Base-by-base conservation (phyloP, 345 rosid genomes). In the Mallotus nudiflorus region DNA sequence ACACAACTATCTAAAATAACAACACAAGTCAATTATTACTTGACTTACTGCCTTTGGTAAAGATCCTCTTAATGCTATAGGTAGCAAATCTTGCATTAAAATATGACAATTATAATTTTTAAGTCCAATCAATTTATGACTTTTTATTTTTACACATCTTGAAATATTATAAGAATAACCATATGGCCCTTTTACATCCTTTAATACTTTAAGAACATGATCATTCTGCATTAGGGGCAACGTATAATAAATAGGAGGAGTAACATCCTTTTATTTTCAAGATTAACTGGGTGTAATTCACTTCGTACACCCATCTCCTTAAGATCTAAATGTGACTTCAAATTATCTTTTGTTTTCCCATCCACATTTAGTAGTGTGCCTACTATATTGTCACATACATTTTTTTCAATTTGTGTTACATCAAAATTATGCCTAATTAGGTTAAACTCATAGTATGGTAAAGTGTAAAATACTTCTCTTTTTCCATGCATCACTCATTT, bases 391-490 rank as follows among this genome's bases (percentile, higher is more conserved):
- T n/a, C n/a, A 5, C 63, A n/a, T 3, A 55, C 16, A 0, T 0
- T 14, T 9, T 35, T 54, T 28, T 46, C n/a, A n/a, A n/a, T n/a
- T n/a, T n/a, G n/a, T n/a, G n/a, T n/a, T n/a, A n/a, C n/a, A n/a
- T n/a, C n/a, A n/a, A 69, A n/a, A 20, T 72, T 65, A 2, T 58
- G 67, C 1, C 15, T 25, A 7, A 58, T 0, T 11, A 48, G 6
- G 19, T 31, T 48, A 24, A 10, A 7, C 19, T 48, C 15, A 44
- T 9, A 67, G 62, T 74, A 67, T 11, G 62, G 68, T 0, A 74
- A 53, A 3, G 14, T 29, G 42, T 59, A 73, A 46, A 73, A 56
- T n/a, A n/a, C n/a, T n/a, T n/a, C n/a, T n/a, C n/a, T n/a, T n/a
- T n/a, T n/a, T n/a, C n/a, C n/a, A n/a, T n/a, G n/a, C n/a, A n/a